Percentiles rank a stretch among this genome's conserved stretches.
These are phyloP conservation scores for Pestalotiopsis sp. DNA, from an alignment of 2,329 filamentous ascomycete species.

Conservation along the genomic window DNA sequence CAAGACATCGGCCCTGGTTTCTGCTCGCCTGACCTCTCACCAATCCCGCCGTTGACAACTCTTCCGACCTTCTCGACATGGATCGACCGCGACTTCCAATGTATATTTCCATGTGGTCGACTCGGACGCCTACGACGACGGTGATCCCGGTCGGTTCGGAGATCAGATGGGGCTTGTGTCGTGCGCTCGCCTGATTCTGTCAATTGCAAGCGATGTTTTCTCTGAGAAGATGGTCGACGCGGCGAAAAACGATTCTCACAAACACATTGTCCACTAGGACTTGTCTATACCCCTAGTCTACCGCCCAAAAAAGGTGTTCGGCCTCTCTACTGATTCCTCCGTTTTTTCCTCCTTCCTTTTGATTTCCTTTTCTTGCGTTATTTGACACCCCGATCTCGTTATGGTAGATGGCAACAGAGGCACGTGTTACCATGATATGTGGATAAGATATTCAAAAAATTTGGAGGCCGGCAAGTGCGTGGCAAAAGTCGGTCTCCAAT, in stretches of 20 bases:
- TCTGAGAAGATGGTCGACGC: not conserved
- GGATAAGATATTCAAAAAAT: slow-evolving; percentile 9
- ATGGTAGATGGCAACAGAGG: slow-evolving; percentile 37
- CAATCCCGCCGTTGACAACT: not conserved
- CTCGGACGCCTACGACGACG: not conserved
- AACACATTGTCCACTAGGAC: slow-evolving; percentile 20
- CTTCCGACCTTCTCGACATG: not conserved
- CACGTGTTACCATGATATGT: slow-evolving; percentile 16
- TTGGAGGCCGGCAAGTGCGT: slow-evolving; percentile 5
- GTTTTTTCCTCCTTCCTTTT: slow-evolving; percentile 26
- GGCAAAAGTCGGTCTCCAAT: not conserved
- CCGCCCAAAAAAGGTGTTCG: slow-evolving; percentile 19
- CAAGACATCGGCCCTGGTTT: slow-evolving; percentile 31
- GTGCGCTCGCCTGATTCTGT: not conserved
- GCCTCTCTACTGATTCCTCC: slow-evolving; percentile 27
- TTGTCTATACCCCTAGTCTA: slow-evolving; percentile 34
- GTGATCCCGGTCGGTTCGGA: not conserved
- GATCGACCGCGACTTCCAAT: not conserved
- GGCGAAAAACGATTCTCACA: not conserved
- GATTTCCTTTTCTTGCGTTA: slow-evolving; percentile 28
- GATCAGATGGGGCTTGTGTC: not conserved
- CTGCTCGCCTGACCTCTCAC: slow-evolving; percentile 3
- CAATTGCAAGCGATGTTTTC: not conserved
- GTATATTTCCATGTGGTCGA: not conserved
- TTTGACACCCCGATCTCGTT: slow-evolving; percentile 30